Base-by-base conservation (phyloP, 257 asterid genomes). In the Capsicum pubescens region DNA sequence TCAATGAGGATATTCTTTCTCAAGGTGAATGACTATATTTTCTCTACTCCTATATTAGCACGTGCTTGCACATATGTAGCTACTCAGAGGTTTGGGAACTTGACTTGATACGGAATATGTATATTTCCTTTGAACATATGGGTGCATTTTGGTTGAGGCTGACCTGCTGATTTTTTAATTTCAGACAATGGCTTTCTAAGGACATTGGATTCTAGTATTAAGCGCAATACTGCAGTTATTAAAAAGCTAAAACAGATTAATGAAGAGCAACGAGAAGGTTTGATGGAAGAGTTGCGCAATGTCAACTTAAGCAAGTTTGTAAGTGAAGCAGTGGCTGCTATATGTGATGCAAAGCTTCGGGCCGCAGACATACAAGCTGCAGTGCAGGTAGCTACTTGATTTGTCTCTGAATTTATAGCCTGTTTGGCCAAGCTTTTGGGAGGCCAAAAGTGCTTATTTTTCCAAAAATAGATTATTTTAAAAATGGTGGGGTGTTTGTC, bases 181-280 rank as follows among this genome's bases (percentile, higher is more conserved):
- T 72, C 94, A 97, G 99, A 97, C 86, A 55, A 95, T 2, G 94
- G 96, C 55, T 97, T 97, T 83, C 96, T 97, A 64, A 91, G 99
- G 92, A 97, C 99, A 42, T 63, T 97, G 92, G 99, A 97, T 88
- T 95, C 99, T 86, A 97, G 99, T 91, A 95, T 97, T 86, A 97
- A 89, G 88, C 97, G 99, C 87, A 97, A 97, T 88, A 97, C 99
- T 35, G 96, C 99, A 85, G 98, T 97, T 79, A 97, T 93, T 82
- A 97, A 97, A 90, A 97, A 97, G 84, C 90, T 97, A 81, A 97
- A 95, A 90, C 99, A 92, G 90, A 97, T 97, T 84, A 97, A 92
- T 89, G 99, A 97, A 68, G 99, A 97, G 89, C 98, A 88, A 91
- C 90, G 93, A 83, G 98, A 95, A 88, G 93, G 98, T 84, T 89